Percentiles rank a stretch among this genome's conserved stretches.
phyloP scores from a whole-genome alignment of 2,329 filamentous ascomycete genomes.

The Metarhizium brunneum region DNA sequence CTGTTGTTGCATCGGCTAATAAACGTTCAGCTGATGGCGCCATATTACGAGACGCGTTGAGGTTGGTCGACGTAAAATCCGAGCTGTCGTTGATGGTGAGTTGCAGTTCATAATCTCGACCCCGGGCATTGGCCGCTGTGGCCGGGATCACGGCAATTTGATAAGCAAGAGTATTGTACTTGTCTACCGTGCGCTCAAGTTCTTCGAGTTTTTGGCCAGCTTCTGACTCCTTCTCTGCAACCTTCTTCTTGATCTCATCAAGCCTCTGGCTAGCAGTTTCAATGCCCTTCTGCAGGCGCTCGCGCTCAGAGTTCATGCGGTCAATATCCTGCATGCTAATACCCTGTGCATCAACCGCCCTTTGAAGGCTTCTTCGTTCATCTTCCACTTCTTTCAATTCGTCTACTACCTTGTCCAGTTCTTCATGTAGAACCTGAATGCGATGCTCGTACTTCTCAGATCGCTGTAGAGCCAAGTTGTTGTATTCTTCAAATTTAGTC shows the following conservation, averaged over 20 bases:
- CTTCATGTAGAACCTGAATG: constrained; percentile 73
- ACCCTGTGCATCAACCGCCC: constrained; percentile 81
- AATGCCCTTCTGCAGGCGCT: constrained; percentile 82
- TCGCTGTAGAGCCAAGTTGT: constrained; percentile 70
- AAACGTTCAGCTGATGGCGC: constrained; percentile 57
- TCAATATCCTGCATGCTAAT: constrained; percentile 98
- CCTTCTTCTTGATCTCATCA: constrained; percentile 76
- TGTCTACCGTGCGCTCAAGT: constrained; percentile 80
- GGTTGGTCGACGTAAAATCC: constrained; percentile 62
- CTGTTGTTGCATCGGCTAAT: constrained; percentile 70
- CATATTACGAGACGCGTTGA: constrained; percentile 31
- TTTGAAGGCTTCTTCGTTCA: constrained; percentile 71
- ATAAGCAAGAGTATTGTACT: constrained; percentile 90
- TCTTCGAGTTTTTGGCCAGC: constrained; percentile 81
- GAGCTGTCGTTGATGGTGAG: constrained; percentile 72
- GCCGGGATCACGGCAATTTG: constrained; percentile 84
- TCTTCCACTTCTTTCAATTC: constrained; percentile 75
- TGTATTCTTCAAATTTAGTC: constrained; percentile 92
- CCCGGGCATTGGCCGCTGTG: constrained; percentile 77
- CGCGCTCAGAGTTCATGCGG: constrained; percentile 93
- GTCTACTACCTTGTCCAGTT: constrained; percentile 67
- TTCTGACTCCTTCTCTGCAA: constrained; percentile 80
- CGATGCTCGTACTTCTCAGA: constrained; percentile 82
- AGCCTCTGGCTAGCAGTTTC: constrained; percentile 66
- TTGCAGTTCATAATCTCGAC: constrained; percentile 73